Evolutionary conservation across 2,329 filamentous ascomycete species (phyloP).

Genomic region (Epicoccum nigrum): DNA sequence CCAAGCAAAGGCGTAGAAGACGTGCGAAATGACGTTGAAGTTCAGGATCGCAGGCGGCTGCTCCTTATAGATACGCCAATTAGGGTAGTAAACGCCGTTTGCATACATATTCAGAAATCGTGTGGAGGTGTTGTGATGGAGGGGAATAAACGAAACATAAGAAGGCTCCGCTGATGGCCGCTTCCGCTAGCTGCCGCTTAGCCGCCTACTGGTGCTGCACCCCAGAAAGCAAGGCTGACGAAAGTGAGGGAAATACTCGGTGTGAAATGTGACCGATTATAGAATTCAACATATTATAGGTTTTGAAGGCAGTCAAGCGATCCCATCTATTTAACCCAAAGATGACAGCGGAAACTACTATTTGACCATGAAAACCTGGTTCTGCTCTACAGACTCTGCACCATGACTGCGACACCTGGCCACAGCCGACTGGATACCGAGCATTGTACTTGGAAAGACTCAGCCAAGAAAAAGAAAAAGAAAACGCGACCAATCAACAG

Average conservation of each 20-base stretch:
- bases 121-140: slow-evolving; percentile 34
- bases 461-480: too few species aligned
- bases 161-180: slow-evolving; percentile 41
- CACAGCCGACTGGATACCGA: too few species aligned
- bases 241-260: slow-evolving; percentile 12
- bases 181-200: slow-evolving; percentile 35
- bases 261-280: too few species aligned
- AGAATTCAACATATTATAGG: too few species aligned
- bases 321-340: too few species aligned
- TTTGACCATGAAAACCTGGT: too few species aligned
- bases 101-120: slow-evolving; percentile 50
- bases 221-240: slow-evolving; percentile 28
- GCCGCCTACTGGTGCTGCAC: slow-evolving; percentile 39
- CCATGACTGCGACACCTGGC: too few species aligned
- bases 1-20: slow-evolving; percentile 82
- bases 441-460: too few species aligned
- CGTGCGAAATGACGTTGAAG: slow-evolving; percentile 77
- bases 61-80: slow-evolving; percentile 73
- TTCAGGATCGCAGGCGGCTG: slow-evolving; percentile 76
- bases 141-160: slow-evolving; percentile 21
- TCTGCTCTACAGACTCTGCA: too few species aligned
- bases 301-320: too few species aligned
- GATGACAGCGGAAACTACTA: too few species aligned
- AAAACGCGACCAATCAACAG: too few species aligned
- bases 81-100: slow-evolving; percentile 87